Percentiles rank a stretch among this genome's conserved stretches.
phyloP scores from a whole-genome alignment of 371 early-diverging fungal genomes.

The Phascolomyces articulosus region DNA sequence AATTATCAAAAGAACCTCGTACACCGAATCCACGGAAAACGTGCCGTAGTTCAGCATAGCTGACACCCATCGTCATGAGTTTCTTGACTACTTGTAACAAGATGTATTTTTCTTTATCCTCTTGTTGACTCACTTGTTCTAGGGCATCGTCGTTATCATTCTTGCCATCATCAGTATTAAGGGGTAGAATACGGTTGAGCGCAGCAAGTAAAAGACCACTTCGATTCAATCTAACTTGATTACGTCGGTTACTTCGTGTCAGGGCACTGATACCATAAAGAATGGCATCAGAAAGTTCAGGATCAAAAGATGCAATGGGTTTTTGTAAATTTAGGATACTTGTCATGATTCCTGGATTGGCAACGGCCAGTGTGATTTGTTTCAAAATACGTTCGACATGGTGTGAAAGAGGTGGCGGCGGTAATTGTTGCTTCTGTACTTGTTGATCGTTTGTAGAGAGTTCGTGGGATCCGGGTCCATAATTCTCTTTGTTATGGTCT shows the following conservation, averaged over 20 bases:
- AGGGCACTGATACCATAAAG: slow-evolving; percentile 53
- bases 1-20: neutral
- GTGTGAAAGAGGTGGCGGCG: neutral
- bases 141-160: slow-evolving; percentile 13
- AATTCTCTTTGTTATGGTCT: slow-evolving; percentile 10
- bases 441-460: neutral
- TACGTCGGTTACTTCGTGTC: slow-evolving; percentile 59
- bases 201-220: slow-evolving; percentile 58
- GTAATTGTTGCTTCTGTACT: neutral
- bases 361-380: slow-evolving; percentile 29
- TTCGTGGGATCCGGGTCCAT: no score
- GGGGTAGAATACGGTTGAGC: slow-evolving; percentile 51
- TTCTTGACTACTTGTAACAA: slow-evolving; percentile 57
- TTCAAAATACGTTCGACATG: slow-evolving; percentile 35
- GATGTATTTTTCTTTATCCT: slow-evolving; percentile 3
- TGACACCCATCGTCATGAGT: slow-evolving; percentile 67
- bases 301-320: slow-evolving; percentile 30
- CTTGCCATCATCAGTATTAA: slow-evolving; percentile 5
- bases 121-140: neutral
- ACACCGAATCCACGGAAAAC: slow-evolving; percentile 59
- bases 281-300: slow-evolving; percentile 43
- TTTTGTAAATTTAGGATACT: slow-evolving; percentile 57
- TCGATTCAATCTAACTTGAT: slow-evolving; percentile 66
- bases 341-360: slow-evolving; percentile 61
- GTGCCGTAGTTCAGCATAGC: slow-evolving; percentile 59